Evolutionary conservation across 2,329 filamentous ascomycete species (phyloP), one percentile per base, ranked within the genome.

Genomic region (Neonectria neomacrospora): DNA sequence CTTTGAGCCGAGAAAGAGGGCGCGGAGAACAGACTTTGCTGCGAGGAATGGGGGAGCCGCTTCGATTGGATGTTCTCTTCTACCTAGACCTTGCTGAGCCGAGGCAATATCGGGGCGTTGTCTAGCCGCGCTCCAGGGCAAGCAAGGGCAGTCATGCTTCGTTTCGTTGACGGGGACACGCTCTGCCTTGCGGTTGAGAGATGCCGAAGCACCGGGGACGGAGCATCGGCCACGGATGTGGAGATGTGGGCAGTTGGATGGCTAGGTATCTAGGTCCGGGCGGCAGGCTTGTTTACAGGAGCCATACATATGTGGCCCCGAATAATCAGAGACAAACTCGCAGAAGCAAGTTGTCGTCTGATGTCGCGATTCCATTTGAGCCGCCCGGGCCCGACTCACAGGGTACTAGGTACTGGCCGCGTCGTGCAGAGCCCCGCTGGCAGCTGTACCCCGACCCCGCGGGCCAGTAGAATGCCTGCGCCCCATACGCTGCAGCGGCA

Each of bases 271-370:
- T 9, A 12, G 28, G 47, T 10, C 28, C 44, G 28, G 47, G n/a
- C 26, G 32, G 32, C 47, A 32, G 28, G 45, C 45, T 48, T 50
- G 47, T 50, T 32, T 34, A 32, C 18, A 50, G 26, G 22, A 50
- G 28, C 23, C 6, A 30, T 30, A n/a, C n/a, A n/a, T 26, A 23
- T 16, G 14, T 10, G 45, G 45, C 16, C 14, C 14, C 26, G 28
- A 32, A 50, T 11, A 11, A 14, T 10, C 44, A 28, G 14, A 50
- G 39, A 37, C 2, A 11, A 45, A 54, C 14, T 37, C 37, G 45
- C 50, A 34, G 66, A 67, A 52, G 58, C 55, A 65, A 63, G 61
- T 62, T 62, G 63, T 72, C 69, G 64, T 61, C 70, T 72, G 66
- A 71, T 69, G 42, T 51, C 30, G 11, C 39, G 9, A 48, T 54